Percentiles rank a stretch among this genome's conserved stretches.
Evolutionary conservation across 73 alveolate genomes (phyloP).

Genomic region (Halteria grandinella): DNA sequence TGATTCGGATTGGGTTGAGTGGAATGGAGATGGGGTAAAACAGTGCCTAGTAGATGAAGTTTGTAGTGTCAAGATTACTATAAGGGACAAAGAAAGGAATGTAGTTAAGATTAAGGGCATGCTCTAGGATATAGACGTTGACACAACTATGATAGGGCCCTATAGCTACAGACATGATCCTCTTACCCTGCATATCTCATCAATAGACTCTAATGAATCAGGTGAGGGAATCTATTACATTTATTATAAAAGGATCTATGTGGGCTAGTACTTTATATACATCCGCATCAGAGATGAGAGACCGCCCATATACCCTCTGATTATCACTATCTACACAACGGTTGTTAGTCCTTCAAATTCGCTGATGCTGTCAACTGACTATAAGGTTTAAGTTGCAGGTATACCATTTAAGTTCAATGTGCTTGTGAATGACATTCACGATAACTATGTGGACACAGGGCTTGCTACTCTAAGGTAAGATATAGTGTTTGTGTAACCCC

Average conservation of each 20-base stretch:
- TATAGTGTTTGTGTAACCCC: no score
- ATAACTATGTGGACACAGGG: no score
- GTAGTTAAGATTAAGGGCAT: constrained; percentile 6
- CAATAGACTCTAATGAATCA: not conserved
- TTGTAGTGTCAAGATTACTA: constrained; percentile 13
- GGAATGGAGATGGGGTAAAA: not conserved
- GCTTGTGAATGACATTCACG: no score
- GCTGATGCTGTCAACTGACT: not conserved
- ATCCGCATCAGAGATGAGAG: constrained; percentile 10
- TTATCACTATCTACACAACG: constrained; percentile 1
- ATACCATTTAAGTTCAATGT: constrained; percentile 9
- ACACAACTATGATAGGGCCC: constrained; percentile 35
- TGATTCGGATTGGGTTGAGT: constrained; percentile 40
- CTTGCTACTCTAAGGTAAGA: no score
- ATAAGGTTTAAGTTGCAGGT: constrained; percentile 29
- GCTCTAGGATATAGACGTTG: not conserved
- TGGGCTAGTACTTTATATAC: constrained; percentile 11
- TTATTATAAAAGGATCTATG: not conserved
- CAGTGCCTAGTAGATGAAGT: constrained; percentile 15
- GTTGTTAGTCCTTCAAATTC: constrained; percentile 7
- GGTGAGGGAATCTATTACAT: constrained; percentile 3
- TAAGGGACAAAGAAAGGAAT: constrained; percentile 14
- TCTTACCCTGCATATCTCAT: constrained; percentile 3
- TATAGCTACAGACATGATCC: not conserved
- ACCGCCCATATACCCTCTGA: constrained; percentile 12